Percentiles rank a stretch among this genome's conserved stretches.
These are phyloP conservation scores for Trichophyton benhamiae DNA, from an alignment of 2,329 filamentous ascomycete genomes.

Conservation along the genomic window DNA sequence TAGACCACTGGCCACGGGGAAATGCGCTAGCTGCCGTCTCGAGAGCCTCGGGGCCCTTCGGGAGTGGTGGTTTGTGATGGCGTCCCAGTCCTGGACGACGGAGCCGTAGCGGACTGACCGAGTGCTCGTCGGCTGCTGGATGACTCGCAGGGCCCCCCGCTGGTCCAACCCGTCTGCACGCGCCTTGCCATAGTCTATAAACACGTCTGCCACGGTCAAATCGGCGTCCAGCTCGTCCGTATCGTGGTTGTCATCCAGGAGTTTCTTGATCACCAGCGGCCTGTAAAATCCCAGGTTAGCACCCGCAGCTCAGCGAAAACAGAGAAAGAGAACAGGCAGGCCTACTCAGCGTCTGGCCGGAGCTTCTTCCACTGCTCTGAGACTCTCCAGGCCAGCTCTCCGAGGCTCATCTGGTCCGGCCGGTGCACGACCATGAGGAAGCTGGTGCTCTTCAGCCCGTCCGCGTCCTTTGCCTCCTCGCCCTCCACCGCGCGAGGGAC, in stretches of 20 bases:
- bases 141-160: slow-evolving; percentile 23
- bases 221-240: slow-evolving; percentile 22
- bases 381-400: slow-evolving; percentile 23
- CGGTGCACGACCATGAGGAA: slow-evolving; percentile 23
- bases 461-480: slow-evolving; percentile 7
- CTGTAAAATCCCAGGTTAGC: slow-evolving; percentile 14
- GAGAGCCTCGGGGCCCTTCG: background rate
- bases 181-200: slow-evolving; percentile 27
- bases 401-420: slow-evolving; percentile 23
- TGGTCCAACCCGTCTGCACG: slow-evolving; percentile 26
- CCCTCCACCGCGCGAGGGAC: slow-evolving; percentile 16
- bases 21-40: background rate
- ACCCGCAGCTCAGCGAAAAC: background rate
- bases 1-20: background rate
- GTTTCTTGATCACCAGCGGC: slow-evolving; percentile 25
- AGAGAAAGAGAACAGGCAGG: slow-evolving; percentile 5
- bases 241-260: slow-evolving; percentile 26
- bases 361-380: slow-evolving; percentile 24
- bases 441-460: slow-evolving; percentile 14
- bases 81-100: slow-evolving; percentile 26
- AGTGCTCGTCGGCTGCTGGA: slow-evolving; percentile 20
- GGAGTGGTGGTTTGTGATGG: background rate
- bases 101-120: slow-evolving; percentile 22
- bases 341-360: slow-evolving; percentile 24
- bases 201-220: slow-evolving; percentile 28